Percentiles rank a stretch among this genome's conserved stretches.
phyloP scores from a whole-genome alignment of 345 rosid species.

The Populus davidiana region DNA sequence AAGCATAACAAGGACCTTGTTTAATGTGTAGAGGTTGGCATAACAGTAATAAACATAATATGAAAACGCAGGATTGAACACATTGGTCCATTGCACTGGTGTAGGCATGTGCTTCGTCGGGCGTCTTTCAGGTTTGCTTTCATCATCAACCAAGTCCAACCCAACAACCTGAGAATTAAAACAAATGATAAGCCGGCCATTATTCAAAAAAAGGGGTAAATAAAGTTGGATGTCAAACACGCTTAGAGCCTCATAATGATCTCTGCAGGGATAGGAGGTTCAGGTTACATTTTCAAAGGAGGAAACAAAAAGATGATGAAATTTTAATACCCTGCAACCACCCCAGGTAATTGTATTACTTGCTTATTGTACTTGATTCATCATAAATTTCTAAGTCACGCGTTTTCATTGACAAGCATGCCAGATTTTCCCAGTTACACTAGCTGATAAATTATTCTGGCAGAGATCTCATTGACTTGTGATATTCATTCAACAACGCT shows the following conservation, averaged over 20 bases:
- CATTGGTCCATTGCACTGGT: conserved; percentile 97
- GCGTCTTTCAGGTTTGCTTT: conserved; percentile 99
- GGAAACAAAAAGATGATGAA: neutral
- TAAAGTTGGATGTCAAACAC: neutral
- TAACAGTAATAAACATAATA: conserved; percentile 94
- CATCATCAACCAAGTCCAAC: conserved; percentile 95
- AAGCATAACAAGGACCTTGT: conserved; percentile 53
- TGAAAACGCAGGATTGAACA: conserved; percentile 92
- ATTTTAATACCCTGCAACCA: neutral
- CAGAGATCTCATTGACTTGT: neutral
- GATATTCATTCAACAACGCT: neutral
- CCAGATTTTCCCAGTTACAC: neutral
- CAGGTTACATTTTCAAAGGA: neutral
- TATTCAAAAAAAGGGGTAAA: neutral
- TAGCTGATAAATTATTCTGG: neutral
- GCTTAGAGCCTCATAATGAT: neutral
- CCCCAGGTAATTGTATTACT: neutral
- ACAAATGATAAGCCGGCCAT: conserved; percentile 14
- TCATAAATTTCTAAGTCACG: neutral
- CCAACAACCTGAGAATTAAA: conserved; percentile 80
- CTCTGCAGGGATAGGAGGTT: neutral
- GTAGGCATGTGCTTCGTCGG: conserved; percentile 99
- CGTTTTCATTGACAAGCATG: neutral
- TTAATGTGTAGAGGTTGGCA: conserved; percentile 86
- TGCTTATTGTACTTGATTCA: neutral